Conservation (phyloP, 23 red algal genomes). For the Gracilaria gracilis region DNA sequence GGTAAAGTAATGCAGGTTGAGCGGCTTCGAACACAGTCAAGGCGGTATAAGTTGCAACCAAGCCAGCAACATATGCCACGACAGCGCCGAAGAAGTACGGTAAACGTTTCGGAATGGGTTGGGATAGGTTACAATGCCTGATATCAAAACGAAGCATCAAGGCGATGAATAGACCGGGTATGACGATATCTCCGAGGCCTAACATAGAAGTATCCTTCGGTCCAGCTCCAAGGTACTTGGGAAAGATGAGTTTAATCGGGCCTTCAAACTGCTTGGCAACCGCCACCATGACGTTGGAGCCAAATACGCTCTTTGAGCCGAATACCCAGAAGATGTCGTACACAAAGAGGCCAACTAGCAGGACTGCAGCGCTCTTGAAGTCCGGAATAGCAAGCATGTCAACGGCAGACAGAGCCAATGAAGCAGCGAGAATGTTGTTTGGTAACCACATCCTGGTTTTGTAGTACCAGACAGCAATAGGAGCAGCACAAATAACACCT, state of each 20-base stretch:
- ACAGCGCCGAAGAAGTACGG: constrained; percentile 82
- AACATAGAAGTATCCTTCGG: constrained; percentile 86
- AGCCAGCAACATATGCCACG: constrained; percentile 60
- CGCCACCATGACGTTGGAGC: constrained; percentile 96
- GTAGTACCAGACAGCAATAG: constrained; percentile 68
- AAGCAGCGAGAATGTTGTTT: constrained; percentile 87
- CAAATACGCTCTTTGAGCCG: constrained; percentile 86
- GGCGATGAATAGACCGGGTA: constrained; percentile 94
- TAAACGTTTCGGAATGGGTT: constrained; percentile 6
- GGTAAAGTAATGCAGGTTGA: constrained; percentile 90
- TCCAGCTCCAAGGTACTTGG: constrained; percentile 36
- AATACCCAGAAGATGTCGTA: constrained; percentile 99
- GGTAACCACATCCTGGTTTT: constrained; percentile 56
- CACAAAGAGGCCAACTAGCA: constrained; percentile 84
- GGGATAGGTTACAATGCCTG: constrained; percentile 31
- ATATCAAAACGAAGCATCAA: constrained; percentile 90
- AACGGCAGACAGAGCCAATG: constrained; percentile 79
- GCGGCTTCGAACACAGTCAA: constrained; percentile 82
- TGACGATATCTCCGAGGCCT: constrained; percentile 94
- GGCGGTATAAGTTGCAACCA: constrained; percentile 73
- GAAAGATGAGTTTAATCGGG: constrained; percentile 95
- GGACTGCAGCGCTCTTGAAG: constrained; percentile 77
- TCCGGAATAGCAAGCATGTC: constrained; percentile 87
- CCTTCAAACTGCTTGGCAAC: constrained; percentile 92
- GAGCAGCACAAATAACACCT: constrained; percentile 41